A percentile compares a stretch with the other conserved stretches of the same genome.
phyloP scores from a whole-genome alignment of 768 basidiomycete species.

The Phanerochaete carnosa region DNA sequence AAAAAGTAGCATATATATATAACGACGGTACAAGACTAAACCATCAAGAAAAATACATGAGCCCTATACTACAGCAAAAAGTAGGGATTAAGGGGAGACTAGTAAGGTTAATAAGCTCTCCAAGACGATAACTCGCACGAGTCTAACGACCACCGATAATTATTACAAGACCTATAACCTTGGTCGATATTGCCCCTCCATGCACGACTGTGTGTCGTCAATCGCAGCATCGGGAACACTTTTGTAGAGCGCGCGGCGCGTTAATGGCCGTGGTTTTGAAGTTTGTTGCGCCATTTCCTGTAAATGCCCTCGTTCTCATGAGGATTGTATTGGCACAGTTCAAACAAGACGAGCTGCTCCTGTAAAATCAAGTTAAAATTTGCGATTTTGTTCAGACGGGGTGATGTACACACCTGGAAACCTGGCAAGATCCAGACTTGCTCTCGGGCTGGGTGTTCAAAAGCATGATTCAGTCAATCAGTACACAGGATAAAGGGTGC shows the following conservation, averaged over 20 bases:
- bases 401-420: constrained; percentile 41
- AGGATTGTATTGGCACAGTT: constrained; percentile 67
- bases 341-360: constrained; percentile 74
- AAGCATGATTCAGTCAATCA: background rate
- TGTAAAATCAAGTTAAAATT: background rate
- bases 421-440: constrained; percentile 80
- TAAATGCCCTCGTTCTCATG: constrained; percentile 62
- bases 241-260: background rate
- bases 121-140: background rate
- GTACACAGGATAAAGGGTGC: background rate
- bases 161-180: background rate
- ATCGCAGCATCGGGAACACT: background rate
- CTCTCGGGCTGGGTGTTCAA: constrained; percentile 50
- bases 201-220: background rate
- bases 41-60: background rate
- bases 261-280: constrained; percentile 37
- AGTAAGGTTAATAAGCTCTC: background rate
- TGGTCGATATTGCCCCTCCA: background rate
- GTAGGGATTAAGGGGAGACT: background rate
- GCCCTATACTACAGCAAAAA: background rate
- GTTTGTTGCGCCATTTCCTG: constrained; percentile 55
- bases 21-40: background rate
- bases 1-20: no score
- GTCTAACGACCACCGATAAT: background rate
- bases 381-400: background rate